phyloP scores from a whole-genome alignment of 768 basidiomycete species.

The Porpolomopsis calyptriformis region DNA sequence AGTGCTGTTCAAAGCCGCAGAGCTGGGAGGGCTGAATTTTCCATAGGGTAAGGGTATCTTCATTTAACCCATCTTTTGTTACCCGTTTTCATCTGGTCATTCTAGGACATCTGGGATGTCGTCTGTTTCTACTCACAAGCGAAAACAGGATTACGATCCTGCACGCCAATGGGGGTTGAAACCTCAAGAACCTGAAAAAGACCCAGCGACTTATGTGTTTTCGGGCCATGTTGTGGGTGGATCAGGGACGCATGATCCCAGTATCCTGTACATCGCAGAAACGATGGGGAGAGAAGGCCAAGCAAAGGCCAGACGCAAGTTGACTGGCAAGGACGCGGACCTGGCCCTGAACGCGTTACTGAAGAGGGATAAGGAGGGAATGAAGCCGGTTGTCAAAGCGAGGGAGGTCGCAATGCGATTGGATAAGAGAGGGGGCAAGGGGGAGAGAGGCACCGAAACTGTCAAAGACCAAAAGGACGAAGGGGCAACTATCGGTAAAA shows the following conservation, averaged over 20 bases:
- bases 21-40: conserved; percentile 77
- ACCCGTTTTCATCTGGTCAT: background rate
- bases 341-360: conserved; percentile 48
- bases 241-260: conserved; percentile 23
- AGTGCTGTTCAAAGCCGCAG: conserved; percentile 65
- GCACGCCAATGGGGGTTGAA: conserved; percentile 66
- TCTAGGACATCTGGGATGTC: conserved; percentile 71
- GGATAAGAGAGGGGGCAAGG: conserved; percentile 12
- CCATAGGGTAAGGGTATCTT: conserved; percentile 49
- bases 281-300: conserved; percentile 72
- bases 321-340: conserved; percentile 51
- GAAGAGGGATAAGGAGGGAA: conserved; percentile 56
- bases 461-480: conserved; percentile 13
- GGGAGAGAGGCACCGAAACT: conserved; percentile 10
- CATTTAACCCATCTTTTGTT: background rate
- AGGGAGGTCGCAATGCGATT: conserved; percentile 30
- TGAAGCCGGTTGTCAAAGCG: conserved; percentile 52
- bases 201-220: conserved; percentile 62
- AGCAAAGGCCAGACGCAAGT: conserved; percentile 57
- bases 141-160: conserved; percentile 54
- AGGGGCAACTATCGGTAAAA: conserved; percentile 1
- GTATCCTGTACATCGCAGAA: conserved; percentile 50
- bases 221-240: conserved; percentile 66
- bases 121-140: conserved; percentile 36
- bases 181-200: conserved; percentile 32